Percentiles rank a stretch among this genome's conserved stretches.
Evolutionary conservation across 768 basidiomycete genomes (phyloP).

Genomic region (Epithele typhae): DNA sequence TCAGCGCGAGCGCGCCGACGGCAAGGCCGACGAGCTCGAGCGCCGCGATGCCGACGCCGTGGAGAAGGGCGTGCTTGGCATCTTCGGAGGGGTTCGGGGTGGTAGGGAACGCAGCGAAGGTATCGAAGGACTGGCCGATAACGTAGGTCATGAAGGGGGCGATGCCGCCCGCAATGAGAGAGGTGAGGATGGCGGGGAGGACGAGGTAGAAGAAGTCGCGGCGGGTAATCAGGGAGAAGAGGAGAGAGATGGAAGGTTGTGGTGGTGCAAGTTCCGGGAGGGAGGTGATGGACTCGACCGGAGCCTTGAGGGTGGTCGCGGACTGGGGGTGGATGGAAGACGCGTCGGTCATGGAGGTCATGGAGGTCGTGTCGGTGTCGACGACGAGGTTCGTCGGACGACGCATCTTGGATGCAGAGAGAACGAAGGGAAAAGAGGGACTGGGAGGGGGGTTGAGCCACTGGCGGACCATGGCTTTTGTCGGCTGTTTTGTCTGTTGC

Average conservation of each 20-base stretch:
- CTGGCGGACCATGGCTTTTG: slow-evolving; percentile 28
- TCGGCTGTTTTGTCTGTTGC: slow-evolving; percentile 14
- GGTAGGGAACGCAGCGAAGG: slow-evolving; percentile 57
- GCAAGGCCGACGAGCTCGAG: slow-evolving; percentile 66
- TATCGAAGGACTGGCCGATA: slow-evolving; percentile 72
- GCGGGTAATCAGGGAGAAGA: slow-evolving; percentile 62
- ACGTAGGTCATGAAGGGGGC: slow-evolving; percentile 86
- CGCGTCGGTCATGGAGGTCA: slow-evolving; percentile 20
- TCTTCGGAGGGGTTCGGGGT: slow-evolving; percentile 33
- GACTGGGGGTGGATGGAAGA: slow-evolving; percentile 17
- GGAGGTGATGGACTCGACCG: slow-evolving; percentile 19
- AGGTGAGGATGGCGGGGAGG: slow-evolving; percentile 58
- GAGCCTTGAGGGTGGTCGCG: slow-evolving; percentile 14
- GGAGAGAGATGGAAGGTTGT: slow-evolving; percentile 54
- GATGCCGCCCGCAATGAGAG: slow-evolving; percentile 62
- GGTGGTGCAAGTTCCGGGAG: slow-evolving; percentile 23
- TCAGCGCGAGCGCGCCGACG: slow-evolving; percentile 61
- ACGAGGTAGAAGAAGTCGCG: slow-evolving; percentile 55
- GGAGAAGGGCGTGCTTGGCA: slow-evolving; percentile 49
- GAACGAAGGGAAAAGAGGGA: slow-evolving; percentile 15
- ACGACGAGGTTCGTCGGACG: slow-evolving; percentile 22
- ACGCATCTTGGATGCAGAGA: slow-evolving; percentile 19
- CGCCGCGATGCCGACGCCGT: slow-evolving; percentile 55
- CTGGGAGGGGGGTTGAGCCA: slow-evolving; percentile 4
- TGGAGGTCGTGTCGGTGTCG: slow-evolving; percentile 17